Conservation (phyloP, 106 monocot genomes). For the Hemerocallis citrina region DNA sequence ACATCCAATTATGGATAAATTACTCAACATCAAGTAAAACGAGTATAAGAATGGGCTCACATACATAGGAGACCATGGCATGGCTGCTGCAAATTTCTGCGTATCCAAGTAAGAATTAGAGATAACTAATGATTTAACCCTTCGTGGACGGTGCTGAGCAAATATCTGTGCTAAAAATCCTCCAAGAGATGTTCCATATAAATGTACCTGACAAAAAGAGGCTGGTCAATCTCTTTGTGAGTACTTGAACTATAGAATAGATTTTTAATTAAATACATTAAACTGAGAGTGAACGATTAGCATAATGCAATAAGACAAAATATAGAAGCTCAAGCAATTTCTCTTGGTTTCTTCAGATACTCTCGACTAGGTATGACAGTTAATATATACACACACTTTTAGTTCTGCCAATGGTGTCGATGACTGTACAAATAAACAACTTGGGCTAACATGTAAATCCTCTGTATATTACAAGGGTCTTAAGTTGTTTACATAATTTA, state of each 20-base stretch:
- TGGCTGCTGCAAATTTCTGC: conserved; percentile 73
- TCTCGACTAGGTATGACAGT: neutral
- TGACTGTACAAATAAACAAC: too few species aligned
- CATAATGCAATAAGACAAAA: neutral
- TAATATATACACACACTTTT: too few species aligned
- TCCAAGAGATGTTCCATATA: conserved; percentile 96
- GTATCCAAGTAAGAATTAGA: conserved; percentile 95
- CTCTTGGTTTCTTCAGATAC: neutral
- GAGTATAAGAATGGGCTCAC: conserved; percentile 9
- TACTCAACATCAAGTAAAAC: neutral
- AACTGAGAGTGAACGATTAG: neutral
- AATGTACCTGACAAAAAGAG: conserved; percentile 59
- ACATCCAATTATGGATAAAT: too few species aligned
- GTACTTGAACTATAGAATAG: neutral
- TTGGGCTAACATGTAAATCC: too few species aligned
- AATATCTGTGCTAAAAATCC: conserved; percentile 92
- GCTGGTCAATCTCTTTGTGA: conserved; percentile 1
- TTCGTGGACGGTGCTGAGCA: conserved; percentile 83
- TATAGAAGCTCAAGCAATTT: neutral
- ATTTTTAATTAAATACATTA: neutral
- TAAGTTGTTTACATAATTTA: too few species aligned
- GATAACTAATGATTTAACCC: conserved; percentile 91
- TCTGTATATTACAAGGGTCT: too few species aligned
- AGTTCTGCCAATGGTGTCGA: too few species aligned
- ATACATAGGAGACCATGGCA: conserved; percentile 95